Percentiles rank a stretch among this genome's conserved stretches.
Conservation (phyloP, 345 rosid species). For the Gossypium rotundifolium region DNA sequence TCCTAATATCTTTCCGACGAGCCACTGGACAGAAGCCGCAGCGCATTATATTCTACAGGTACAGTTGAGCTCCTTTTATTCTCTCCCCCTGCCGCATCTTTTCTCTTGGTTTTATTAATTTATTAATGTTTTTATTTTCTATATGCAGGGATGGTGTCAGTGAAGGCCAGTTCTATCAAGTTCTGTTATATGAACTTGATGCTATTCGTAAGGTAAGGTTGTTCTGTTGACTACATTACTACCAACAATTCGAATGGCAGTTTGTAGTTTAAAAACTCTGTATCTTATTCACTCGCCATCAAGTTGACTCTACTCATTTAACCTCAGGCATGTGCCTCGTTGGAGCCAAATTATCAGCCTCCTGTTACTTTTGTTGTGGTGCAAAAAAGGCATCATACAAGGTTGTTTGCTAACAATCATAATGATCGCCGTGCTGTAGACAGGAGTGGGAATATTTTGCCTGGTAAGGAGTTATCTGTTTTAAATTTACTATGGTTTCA, state of each 20-base stretch:
- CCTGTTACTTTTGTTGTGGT: constrained; percentile 98
- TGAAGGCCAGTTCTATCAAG: constrained; percentile 98
- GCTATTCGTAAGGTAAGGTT: constrained; percentile 85
- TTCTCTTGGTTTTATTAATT: not conserved
- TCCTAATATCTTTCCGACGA: constrained; percentile 84
- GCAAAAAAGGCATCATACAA: constrained; percentile 97
- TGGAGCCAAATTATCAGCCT: constrained; percentile 98
- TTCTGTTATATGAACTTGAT: constrained; percentile 88
- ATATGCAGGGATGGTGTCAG: constrained; percentile 86
- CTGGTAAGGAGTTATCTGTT: constrained; percentile 40
- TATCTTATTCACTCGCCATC: not conserved
- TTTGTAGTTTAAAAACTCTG: not conserved
- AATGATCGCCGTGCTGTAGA: constrained; percentile 65
- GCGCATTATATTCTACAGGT: constrained; percentile 94
- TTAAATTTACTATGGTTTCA: not conserved
- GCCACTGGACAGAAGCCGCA: constrained; percentile 95
- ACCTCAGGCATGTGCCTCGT: constrained; percentile 83
- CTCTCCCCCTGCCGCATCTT: not conserved
- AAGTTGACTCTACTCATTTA: not conserved
- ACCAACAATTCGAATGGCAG: not conserved
- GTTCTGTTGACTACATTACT: not conserved
- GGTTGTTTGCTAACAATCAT: constrained; percentile 87
- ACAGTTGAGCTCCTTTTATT: not conserved
- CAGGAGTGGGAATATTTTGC: constrained; percentile 88
- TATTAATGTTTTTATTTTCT: not conserved